Base-by-base conservation (phyloP, 2,329 filamentous ascomycete species). In the Neobulgaria alba region DNA sequence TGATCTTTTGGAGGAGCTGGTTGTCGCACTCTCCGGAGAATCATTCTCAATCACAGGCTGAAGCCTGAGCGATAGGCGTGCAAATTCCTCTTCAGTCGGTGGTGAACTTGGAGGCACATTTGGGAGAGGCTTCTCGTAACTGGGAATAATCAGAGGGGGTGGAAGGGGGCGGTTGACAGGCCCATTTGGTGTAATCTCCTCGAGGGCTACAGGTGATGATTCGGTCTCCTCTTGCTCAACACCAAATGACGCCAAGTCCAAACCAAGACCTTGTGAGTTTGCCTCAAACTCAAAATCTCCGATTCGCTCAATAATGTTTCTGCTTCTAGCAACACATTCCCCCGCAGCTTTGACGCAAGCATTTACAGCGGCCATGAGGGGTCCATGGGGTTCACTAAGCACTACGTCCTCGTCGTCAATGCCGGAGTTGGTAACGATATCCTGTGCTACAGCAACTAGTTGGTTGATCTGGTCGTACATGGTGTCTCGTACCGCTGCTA, bases 311-410 rank as follows among this genome's bases (percentile, higher is more conserved):
- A 98, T 82, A 33, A 93, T 79, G 58, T 77, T 73, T 55, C 87
- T 87, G 9, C 89, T 83, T 63, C 89, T 90, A 5, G 84, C 81
- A 15, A 95, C 84, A 61, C 90, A 95, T 53, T 95, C 88, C 30
- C 90, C 90, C 33, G 89, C 88, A 16, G 86, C 84, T 52, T 87
- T 82, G 18, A 98, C 89, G 58, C 89, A 95, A 45, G 77, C 79
- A 5, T 88, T 95, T 7, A 88, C 88, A 15, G 87, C 85, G 46
- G 75, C 71, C 21, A 92, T 74, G 30, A 95, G 71, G 19, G 79
- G 73, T 49, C 77, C 79, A 50, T 86, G 87, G 56, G 90, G 82
- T 46, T 87, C 79, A 1, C 84, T 84, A 52, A 94, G 82, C 23
- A 93, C 70, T 45, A 90, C 79, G 46, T 88, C 84, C 21, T 74